Evolutionary conservation across 371 early-diverging fungal species (phyloP).

Genomic region (Mortierella sp.): DNA sequence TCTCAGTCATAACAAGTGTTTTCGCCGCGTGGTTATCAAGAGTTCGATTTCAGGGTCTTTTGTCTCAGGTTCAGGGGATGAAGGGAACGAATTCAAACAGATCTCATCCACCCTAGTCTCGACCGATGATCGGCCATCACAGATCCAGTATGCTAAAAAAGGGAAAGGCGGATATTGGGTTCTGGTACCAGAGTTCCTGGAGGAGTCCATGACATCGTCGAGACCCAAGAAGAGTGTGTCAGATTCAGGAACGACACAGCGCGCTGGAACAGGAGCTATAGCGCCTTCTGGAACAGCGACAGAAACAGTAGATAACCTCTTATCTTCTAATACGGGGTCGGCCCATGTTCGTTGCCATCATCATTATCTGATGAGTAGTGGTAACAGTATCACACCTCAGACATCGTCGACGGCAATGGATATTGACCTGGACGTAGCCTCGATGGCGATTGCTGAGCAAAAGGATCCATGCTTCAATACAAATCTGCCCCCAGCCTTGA

Average conservation of each 20-base stretch:
- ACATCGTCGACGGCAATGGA: conserved; percentile 4
- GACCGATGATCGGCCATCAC: background rate
- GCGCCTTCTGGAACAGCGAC: background rate
- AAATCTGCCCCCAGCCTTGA: too few relatives aligned
- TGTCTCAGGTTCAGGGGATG: conserved; percentile 4
- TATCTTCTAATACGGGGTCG: too few relatives aligned
- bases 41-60: conserved; percentile 3
- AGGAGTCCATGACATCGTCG: conserved; percentile 9
- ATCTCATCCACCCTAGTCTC: too few relatives aligned
- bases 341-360: too few relatives aligned
- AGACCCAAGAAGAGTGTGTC: conserved; percentile 19
- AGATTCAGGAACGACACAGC: too few relatives aligned
- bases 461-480: too few relatives aligned
- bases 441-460: conserved; percentile 20
- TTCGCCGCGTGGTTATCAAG: conserved; percentile 10
- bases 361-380: too few relatives aligned
- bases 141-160: conserved; percentile 5
- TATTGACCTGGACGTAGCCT: conserved; percentile 18
- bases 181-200: conserved; percentile 16
- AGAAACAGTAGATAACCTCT: background rate
- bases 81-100: conserved; percentile 1
- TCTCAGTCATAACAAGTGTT: conserved; percentile 27
- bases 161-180: conserved; percentile 31
- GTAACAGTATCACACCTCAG: too few relatives aligned
- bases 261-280: background rate